Base-by-base conservation (phyloP, 2,329 filamentous ascomycete species). In the Fusarium chuoi region DNA sequence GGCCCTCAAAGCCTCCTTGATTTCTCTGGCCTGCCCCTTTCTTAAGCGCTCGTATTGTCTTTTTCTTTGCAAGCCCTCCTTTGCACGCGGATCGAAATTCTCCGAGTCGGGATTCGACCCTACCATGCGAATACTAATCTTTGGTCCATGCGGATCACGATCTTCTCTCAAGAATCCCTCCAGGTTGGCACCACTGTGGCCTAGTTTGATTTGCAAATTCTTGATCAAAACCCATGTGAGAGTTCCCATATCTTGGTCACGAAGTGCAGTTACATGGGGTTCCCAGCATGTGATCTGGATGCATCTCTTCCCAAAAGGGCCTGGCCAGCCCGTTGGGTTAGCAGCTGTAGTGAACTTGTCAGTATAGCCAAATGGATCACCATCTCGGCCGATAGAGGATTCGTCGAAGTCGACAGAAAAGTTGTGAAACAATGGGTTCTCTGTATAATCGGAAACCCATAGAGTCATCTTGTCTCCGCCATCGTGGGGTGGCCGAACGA, bases 401-500 rank as follows among this genome's bases (percentile, higher is more conserved):
- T 79, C 78, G 66, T 77, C 81, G 17, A 78, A 76, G 55, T 77
- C 77, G 62, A 79, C 81, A 42, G 67, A 72, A 62, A 75, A 90
- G 41, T 90, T 82, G 73, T 87, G 91, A 65, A 98, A 90, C 2
- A 78, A 68, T 0, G 85, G 78, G 77, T 98, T 94, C 57, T 89
- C 83, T 0, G 94, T 97, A 80, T 95, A 98, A 81, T 98, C 95
- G 0, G 93, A 93, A 24, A 97, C 84, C 85, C 95, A 95, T 1
- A 98, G 73, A 10, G 90, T 89, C 18, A 89, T 82, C 64, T 82
- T 88, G 33, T 87, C 85, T 28, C 79, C 78, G 12, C 75, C 26
- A 36, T 85, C 82, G 48, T 81, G 85, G 0, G 88, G 87, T 5
- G 84, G 82, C 51, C 81, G 85, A 52, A 95, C 87, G 6, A 97